Evolutionary conservation across 2,329 filamentous ascomycete genomes (phyloP), one percentile per base, ranked within the genome.

Genomic region (Diaporthe capsici): DNA sequence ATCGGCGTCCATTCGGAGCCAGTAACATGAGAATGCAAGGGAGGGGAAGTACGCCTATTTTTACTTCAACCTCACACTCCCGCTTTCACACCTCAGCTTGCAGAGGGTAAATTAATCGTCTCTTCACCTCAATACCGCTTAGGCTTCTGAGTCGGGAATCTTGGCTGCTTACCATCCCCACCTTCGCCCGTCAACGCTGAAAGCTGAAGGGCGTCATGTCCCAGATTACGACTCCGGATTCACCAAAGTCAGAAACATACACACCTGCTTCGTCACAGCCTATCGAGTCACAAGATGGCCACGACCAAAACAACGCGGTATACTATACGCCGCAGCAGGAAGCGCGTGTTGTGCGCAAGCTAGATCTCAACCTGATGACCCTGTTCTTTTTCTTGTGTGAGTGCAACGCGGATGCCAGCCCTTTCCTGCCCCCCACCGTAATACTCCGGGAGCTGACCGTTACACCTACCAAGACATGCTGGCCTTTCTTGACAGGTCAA

Each of bases 401-500:
- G 68, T 47, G 20, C 13, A n/a, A 39, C 22, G 10, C 13, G 2
- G 2, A 9, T n/a, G 1, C 42, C n/a, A 20, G 44, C 20, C 39
- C 10, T 31, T 15, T 5, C 15, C 10, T 47, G 28, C 5, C 25
- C 39, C 37, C 17, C 15, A 10, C 9, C 8, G 61, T 20, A 47
- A 15, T 13, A 13, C 13, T 22, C 42, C 7, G 39, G 25, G 17
- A 12, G n/a, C 37, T 58, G 51, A 71, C 51, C 3, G 47, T 17
- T 12, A 34, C n/a, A 70, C 51, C 68, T 44, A 37, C 44, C 13
- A 34, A 71, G 51, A 58, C 17, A 58, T 71, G 68, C 25, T 71
- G 51, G 68, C 37, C 10, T 71, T 58, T 39, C 51, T 71, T 58
- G 68, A 71, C 47, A 58, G 51, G 51, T 71, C 51, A 3, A 71